Evolutionary conservation across 2,329 filamentous ascomycete genomes (phyloP).

Genomic region (Neopestalotiopsis sp.): DNA sequence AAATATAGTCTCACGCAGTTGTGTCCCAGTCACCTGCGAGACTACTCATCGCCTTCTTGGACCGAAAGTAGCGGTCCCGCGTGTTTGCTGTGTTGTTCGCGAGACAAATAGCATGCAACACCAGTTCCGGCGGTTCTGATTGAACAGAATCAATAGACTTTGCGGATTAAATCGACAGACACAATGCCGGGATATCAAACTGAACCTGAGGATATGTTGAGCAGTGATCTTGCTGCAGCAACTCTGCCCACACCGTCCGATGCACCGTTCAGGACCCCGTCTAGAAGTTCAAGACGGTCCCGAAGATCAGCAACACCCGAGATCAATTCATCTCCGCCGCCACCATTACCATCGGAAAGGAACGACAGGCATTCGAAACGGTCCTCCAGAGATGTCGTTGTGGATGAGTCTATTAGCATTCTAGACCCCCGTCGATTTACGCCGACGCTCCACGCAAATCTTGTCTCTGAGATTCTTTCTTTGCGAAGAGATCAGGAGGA

Average conservation of each 20-base stretch:
- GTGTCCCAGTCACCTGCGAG: neutral
- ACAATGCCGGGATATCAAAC: constrained; percentile 65
- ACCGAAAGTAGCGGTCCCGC: neutral
- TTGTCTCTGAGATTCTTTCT: constrained; percentile 91
- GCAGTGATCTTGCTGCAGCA: constrained; percentile 58
- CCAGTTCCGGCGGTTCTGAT: neutral
- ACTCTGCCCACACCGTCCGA: constrained; percentile 73
- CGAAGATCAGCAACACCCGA: constrained; percentile 69
- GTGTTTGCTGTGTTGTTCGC: neutral
- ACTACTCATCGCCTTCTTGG: neutral
- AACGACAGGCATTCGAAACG: constrained; percentile 53
- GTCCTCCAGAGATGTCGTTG: constrained; percentile 61
- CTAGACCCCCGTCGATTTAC: constrained; percentile 93
- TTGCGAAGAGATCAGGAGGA: constrained; percentile 89
- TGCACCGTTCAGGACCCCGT: constrained; percentile 75
- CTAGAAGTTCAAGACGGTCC: constrained; percentile 65
- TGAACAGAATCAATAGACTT: neutral
- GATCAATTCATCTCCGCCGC: constrained; percentile 62
- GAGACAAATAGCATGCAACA: neutral
- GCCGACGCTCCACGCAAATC: constrained; percentile 89
- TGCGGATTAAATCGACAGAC: neutral
- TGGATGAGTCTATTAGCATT: constrained; percentile 73
- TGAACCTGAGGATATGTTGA: constrained; percentile 59
- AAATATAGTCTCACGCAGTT: neutral
- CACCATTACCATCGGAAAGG: constrained; percentile 49